Evolutionary conservation across 306 rosid genomes (phyloP), one percentile per base, ranked within the genome.

Genomic region (Rosa lucieae): DNA sequence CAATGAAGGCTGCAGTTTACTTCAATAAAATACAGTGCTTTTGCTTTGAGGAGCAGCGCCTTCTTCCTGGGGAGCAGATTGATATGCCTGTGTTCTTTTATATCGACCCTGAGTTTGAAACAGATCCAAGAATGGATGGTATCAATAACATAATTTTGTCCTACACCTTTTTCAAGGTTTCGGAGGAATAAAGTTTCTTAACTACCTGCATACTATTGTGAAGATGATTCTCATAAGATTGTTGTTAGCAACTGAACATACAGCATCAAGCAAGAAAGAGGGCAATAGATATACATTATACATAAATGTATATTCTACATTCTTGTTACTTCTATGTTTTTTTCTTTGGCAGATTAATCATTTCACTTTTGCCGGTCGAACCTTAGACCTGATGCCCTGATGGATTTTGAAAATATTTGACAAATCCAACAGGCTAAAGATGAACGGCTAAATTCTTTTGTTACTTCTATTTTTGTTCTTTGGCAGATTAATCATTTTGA

Each of bases 11-110:
- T 79, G 98, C 87, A 47, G 79, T 95, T 32, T 95, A 92, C 91
- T 92, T 95, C 75, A 95, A 95, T 81, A 95, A 95, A 87, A 95
- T 95, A 77, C 99, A 95, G 80, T 95, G 99, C 88, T 95, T 95
- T 83, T 95, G 97, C 90, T 95, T 92, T 10, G 98, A 95, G 86
- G 99, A 95, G 94, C 98, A 95, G 79, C 89, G 94, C 3, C 97
- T 92, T 67, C 97, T 92, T 77, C 98, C 98, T 0, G 98, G 97
- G 67, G 96, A 95, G 88, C 94, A 92, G 88, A 92, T 91, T 74
- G 98, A 92, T 86, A 95, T 91, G 98, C 98, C 98, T 61, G 97
- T 95, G 80, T 95, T 95, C 90, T 92, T 95, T 84, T 92, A 95
- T 82, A 92, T 92, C 77, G 99, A 95, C 83, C 98, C 98, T 0